Conservation (phyloP, 2,329 filamentous ascomycete genomes). For the Corinectria fuckeliana region DNA sequence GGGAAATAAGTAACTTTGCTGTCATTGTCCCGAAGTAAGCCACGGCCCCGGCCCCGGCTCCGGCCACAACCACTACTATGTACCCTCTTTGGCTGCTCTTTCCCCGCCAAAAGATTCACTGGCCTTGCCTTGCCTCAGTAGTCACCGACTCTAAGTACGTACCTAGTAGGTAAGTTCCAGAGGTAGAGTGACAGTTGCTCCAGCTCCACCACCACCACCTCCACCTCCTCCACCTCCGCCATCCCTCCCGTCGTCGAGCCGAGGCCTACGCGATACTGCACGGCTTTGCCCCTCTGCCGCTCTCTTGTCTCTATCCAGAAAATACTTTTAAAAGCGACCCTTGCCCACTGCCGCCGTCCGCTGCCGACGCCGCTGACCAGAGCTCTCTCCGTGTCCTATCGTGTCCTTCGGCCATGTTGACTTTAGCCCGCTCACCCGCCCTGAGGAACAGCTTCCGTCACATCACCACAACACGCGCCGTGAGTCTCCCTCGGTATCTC, state of each 20-base stretch:
- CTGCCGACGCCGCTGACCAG: constrained; percentile 2
- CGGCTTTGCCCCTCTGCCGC: neutral
- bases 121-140: neutral
- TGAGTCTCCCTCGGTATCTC: constrained; percentile 20
- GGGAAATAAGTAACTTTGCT: too few relatives aligned
- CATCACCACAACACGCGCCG: constrained; percentile 38
- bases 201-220: constrained; percentile 12
- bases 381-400: constrained; percentile 6
- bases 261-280: constrained; percentile 9
- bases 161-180: neutral
- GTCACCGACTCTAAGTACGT: neutral
- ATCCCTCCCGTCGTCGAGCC: constrained; percentile 17
- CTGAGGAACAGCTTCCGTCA: constrained; percentile 45
- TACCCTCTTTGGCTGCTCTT: neutral
- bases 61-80: neutral
- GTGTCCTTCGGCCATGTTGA: constrained; percentile 45
- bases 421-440: constrained; percentile 41
- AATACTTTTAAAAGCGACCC: constrained; percentile 5
- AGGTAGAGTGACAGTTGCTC: neutral
- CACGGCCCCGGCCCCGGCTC: neutral
- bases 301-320: neutral
- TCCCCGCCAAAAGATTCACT: neutral
- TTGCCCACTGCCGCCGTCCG: neutral
- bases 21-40: neutral
- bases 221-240: constrained; percentile 16